These are phyloP conservation scores for Trichoderma lentiforme DNA, from an alignment of 2,329 filamentous ascomycete species.

Conservation along the genomic window DNA sequence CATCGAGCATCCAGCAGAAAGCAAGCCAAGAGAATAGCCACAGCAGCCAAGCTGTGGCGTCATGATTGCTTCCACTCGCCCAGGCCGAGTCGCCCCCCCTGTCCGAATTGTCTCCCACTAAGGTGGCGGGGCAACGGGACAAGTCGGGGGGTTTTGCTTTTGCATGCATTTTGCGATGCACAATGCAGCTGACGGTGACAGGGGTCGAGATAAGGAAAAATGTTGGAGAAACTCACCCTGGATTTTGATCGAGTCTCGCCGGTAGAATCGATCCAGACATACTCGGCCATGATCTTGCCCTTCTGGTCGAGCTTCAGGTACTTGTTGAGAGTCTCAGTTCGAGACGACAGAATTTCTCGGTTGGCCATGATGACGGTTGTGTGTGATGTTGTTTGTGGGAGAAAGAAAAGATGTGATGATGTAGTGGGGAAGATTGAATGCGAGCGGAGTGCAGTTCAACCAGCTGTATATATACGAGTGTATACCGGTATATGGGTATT, in stretches of 20 bases:
- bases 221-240: constrained; percentile 64
- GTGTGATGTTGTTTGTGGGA: background rate
- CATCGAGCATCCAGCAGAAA: background rate
- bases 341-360: constrained; percentile 29
- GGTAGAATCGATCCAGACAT: constrained; percentile 88
- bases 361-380: constrained; percentile 22
- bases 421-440: background rate
- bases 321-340: constrained; percentile 63
- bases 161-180: background rate
- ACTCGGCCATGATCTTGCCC: constrained; percentile 87
- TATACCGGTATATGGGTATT: background rate
- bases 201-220: constrained; percentile 10
- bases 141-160: constrained; percentile 16
- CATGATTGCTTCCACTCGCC: constrained; percentile 1
- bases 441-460: background rate
- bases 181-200: constrained; percentile 2
- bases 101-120: background rate
- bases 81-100: background rate
- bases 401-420: background rate
- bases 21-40: background rate
- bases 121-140: constrained; percentile 16
- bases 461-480: background rate
- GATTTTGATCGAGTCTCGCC: constrained; percentile 91
- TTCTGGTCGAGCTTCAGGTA: constrained; percentile 89
- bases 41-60: background rate